These are phyloP conservation scores for Haplosporangium sp. DNA, from an alignment of 371 early-diverging fungal genomes.

Conservation along the genomic window DNA sequence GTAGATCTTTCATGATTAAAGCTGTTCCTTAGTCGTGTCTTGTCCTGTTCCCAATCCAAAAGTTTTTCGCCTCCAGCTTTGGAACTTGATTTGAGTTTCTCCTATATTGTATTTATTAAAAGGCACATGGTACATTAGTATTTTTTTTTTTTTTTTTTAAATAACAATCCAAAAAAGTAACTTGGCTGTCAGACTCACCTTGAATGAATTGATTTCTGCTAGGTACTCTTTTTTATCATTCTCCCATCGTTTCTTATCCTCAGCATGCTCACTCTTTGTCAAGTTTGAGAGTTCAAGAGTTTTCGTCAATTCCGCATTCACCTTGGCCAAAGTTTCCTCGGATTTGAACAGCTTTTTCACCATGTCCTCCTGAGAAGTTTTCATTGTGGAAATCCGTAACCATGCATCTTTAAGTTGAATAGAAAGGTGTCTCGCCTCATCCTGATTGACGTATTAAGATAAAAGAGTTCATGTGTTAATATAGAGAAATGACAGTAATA, in stretches of 20 bases:
- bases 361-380: constrained; percentile 19
- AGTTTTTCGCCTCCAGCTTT: constrained; percentile 28
- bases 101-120: constrained; percentile 5
- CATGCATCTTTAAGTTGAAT: constrained; percentile 40
- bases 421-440: constrained; percentile 38
- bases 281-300: constrained; percentile 4
- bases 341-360: constrained; percentile 32
- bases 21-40: constrained; percentile 23
- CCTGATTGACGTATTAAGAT: constrained; percentile 13
- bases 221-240: constrained; percentile 14
- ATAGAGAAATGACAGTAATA: too few relatives aligned
- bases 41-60: constrained; percentile 37
- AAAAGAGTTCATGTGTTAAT: too few relatives aligned
- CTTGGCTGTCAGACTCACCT: constrained; percentile 12
- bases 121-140: not conserved
- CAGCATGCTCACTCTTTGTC: constrained; percentile 1
- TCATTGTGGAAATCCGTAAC: constrained; percentile 37
- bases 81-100: constrained; percentile 16
- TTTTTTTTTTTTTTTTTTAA: not conserved
- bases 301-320: constrained; percentile 20
- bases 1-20: constrained; percentile 21
- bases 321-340: constrained; percentile 17
- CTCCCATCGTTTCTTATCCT: constrained; percentile 30
- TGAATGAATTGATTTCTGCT: constrained; percentile 29
- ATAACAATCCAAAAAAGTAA: not conserved